Evolutionary conservation across 2,329 filamentous ascomycete genomes (phyloP).

Genomic region (Fusarium solani-melongenae): DNA sequence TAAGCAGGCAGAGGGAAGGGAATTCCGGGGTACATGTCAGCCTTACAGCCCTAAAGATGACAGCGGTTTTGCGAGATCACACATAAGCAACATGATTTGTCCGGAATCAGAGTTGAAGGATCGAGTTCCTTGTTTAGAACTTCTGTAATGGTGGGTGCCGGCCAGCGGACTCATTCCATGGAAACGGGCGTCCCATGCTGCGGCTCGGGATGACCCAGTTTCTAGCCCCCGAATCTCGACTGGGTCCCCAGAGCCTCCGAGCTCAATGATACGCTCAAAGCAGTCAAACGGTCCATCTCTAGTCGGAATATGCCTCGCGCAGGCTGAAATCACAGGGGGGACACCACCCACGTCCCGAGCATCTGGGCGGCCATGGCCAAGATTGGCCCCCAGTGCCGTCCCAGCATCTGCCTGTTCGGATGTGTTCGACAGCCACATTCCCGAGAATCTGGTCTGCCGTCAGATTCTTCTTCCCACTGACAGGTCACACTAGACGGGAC

Average conservation of each 20-base stretch:
- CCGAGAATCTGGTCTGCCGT: slow-evolving; percentile 34
- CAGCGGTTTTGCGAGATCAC: slow-evolving; percentile 12
- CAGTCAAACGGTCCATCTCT: neutral
- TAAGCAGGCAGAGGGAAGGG: slow-evolving; percentile 31
- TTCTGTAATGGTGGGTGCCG: slow-evolving; percentile 13
- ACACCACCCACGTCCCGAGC: slow-evolving; percentile 2
- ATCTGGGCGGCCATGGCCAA: slow-evolving; percentile 15
- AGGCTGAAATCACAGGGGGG: slow-evolving; percentile 20
- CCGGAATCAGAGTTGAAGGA: slow-evolving; percentile 9
- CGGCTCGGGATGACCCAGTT: slow-evolving; percentile 27
- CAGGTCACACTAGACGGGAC: slow-evolving; percentile 10
- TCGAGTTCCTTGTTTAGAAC: slow-evolving; percentile 14
- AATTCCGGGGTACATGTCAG: slow-evolving; percentile 41
- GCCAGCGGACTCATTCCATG: slow-evolving; percentile 6
- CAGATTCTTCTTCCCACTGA: slow-evolving; percentile 37
- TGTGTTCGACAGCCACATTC: slow-evolving; percentile 32
- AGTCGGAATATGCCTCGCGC: slow-evolving; percentile 3
- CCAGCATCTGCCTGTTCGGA: slow-evolving; percentile 25
- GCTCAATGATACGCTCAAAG: slow-evolving; percentile 10
- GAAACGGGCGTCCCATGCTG: slow-evolving; percentile 14
- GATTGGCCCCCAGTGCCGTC: slow-evolving; percentile 21
- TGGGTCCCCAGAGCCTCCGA: slow-evolving; percentile 9
- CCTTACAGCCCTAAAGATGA: slow-evolving; percentile 42
- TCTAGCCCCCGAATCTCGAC: slow-evolving; percentile 15
- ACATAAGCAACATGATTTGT: slow-evolving; percentile 24